phyloP scores from a whole-genome alignment of 768 basidiomycete species.

The Suillus occidentalis region DNA sequence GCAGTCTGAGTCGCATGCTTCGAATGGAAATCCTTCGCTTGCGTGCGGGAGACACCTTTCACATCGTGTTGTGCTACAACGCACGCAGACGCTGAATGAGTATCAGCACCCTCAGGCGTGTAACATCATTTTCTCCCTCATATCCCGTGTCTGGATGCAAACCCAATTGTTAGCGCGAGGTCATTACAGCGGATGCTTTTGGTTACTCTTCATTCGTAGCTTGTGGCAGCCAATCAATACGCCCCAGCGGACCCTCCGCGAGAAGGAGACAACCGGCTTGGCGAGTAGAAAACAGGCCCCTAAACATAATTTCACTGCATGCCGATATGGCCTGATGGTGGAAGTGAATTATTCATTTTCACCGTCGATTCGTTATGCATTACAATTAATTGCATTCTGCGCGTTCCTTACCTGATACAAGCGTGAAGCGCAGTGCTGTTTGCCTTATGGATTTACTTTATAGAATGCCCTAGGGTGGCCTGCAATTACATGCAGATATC shows the following conservation, averaged over 20 bases:
- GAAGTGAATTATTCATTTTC: conserved; percentile 5
- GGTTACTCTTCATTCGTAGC: neutral
- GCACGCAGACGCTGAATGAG: neutral
- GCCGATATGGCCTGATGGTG: conserved; percentile 1
- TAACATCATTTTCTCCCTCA: neutral
- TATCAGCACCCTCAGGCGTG: conserved; percentile 4
- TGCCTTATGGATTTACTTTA: conserved; percentile 8
- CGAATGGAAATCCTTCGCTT: conserved; percentile 2
- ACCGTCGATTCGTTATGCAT: neutral
- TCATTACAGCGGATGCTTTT: neutral
- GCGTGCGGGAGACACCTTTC: neutral
- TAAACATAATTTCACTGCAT: conserved; percentile 1
- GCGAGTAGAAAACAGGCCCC: neutral
- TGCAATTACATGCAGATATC: neutral
- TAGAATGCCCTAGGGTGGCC: neutral
- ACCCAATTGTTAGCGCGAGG: neutral
- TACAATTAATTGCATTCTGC: neutral
- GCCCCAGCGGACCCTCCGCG: conserved; percentile 3
- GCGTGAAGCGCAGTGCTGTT: neutral
- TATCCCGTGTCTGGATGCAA: neutral
- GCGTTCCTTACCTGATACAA: neutral
- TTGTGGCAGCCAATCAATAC: conserved; percentile 5
- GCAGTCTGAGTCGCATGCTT: neutral
- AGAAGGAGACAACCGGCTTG: neutral
- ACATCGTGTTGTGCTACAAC: neutral